Percentiles rank a stretch among this genome's conserved stretches.
Evolutionary conservation across 139 green algal genomes (phyloP).

Genomic region (Microglena sp.): DNA sequence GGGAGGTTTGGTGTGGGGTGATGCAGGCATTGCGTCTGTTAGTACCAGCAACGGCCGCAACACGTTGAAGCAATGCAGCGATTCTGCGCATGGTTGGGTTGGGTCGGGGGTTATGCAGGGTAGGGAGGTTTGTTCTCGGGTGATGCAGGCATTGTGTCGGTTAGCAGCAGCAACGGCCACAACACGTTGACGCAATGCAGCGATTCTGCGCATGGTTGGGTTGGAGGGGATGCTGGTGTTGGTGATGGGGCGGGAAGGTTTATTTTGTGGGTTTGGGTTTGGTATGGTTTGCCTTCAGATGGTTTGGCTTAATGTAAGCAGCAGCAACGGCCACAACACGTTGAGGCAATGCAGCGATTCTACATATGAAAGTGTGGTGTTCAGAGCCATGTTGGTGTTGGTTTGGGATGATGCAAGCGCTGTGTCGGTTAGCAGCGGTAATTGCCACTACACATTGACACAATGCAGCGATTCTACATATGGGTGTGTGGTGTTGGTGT

Average conservation of each 20-base stretch:
- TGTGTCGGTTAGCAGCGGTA: conserved; percentile 80
- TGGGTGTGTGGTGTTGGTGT: neutral
- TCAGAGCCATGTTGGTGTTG: no score
- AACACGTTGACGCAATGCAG: conserved; percentile 39
- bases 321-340: conserved; percentile 64
- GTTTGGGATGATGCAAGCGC: conserved; percentile 27
- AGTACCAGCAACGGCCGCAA: neutral
- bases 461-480: conserved; percentile 29
- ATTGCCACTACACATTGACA: conserved; percentile 45
- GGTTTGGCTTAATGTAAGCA: no score
- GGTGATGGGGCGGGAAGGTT: no score
- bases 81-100: no score
- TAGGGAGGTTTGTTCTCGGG: no score
- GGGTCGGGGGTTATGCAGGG: no score
- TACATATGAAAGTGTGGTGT: no score
- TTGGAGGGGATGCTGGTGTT: no score
- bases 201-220: neutral
- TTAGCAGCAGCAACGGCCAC: conserved; percentile 72
- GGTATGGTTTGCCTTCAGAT: no score
- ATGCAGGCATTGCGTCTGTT: neutral
- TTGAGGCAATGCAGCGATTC: conserved; percentile 33
- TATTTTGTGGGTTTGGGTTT: no score
- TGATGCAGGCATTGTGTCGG: conserved; percentile 72
- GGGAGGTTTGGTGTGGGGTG: neutral
- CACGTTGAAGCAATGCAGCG: no score